Evolutionary conservation across 768 basidiomycete genomes (phyloP), one percentile per base, ranked within the genome.

Genomic region (Termitomyces sp.): DNA sequence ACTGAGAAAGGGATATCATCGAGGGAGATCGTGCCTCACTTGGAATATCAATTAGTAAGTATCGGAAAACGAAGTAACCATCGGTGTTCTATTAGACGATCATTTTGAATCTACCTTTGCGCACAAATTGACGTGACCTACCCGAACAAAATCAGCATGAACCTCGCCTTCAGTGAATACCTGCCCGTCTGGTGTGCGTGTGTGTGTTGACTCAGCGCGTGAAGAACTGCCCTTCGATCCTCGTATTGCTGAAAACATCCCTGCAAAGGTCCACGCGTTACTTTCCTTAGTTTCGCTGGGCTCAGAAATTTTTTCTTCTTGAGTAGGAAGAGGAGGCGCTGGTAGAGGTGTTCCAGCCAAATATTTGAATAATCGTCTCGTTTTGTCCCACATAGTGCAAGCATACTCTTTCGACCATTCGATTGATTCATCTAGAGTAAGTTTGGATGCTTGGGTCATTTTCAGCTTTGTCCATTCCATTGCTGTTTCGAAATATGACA

Each of bases 41-140:
- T 34, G 91, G 91, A 56, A 93, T 80, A 71, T 93, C 90, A 42
- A 93, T 79, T 44, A 91, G 77, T 49, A 93, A 77, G 69, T 91
- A 91, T 50, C 86, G 81, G 70, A 88, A 88, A 57, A 86, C 82
- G 68, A 89, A 93, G 67, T 88, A 85, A 8, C 90, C 91, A 52
- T 87, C 82, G 49, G 82, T 82, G 61, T 91, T 88, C 90, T 92
- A 67, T 14, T 48, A 45, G 27, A 37, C 59, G 33, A 16, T 58
- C 20, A 43, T 34, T 32, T 33, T 20, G 14, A 55, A 24, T 56
- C 20, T 27, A 18, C 20, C 20, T 45, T 26, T 46, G 45, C 46
- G 58, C 55, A n/a, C 24, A 6, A 33, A 57, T 55, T 46, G 16
- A 44, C 1, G 13, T 20, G 16, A 75, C 83, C 57, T 71, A 91